These are phyloP conservation scores for Chlamydomonas asymmetrica DNA, from an alignment of 139 green algal species.

Conservation along the genomic window DNA sequence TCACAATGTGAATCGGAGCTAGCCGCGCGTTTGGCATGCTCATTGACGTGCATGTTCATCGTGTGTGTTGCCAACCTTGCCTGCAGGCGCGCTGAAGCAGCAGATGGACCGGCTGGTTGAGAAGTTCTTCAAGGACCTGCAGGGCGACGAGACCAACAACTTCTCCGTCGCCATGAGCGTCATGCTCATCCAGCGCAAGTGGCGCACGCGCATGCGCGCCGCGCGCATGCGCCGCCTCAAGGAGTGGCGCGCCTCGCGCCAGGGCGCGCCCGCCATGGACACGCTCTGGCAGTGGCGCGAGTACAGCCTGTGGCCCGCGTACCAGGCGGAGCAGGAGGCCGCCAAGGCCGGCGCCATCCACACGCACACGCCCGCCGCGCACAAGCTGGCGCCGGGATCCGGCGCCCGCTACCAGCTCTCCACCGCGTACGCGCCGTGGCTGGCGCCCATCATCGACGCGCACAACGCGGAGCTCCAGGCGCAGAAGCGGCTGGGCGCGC, in stretches of 20 bases:
- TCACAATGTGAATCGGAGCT: neutral
- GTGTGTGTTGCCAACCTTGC: neutral
- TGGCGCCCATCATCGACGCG: neutral
- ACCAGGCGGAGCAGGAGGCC: neutral
- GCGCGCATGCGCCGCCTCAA: constrained; percentile 30
- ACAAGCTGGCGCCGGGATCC: neutral
- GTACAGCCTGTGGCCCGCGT: neutral
- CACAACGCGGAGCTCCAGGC: neutral
- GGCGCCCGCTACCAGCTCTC: too few relatives aligned
- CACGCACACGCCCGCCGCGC: too few relatives aligned
- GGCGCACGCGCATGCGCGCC: constrained; percentile 47
- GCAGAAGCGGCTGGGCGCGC: neutral
- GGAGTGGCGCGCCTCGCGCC: constrained; percentile 15
- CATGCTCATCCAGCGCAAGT: constrained; percentile 67
- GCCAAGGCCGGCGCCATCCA: neutral
- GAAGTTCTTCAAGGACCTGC: constrained; percentile 53
- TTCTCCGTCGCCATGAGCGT: constrained; percentile 65
- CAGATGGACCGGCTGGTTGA: constrained; percentile 62
- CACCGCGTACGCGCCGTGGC: too few relatives aligned
- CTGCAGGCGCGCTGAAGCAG: constrained; percentile 37
- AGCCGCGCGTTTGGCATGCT: neutral
- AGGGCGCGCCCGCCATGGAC: neutral
- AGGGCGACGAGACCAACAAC: constrained; percentile 35
- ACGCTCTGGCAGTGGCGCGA: neutral
- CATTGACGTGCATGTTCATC: neutral